Evolutionary conservation across 73 alveolate species (phyloP).

Genomic region (Chromera velia): DNA sequence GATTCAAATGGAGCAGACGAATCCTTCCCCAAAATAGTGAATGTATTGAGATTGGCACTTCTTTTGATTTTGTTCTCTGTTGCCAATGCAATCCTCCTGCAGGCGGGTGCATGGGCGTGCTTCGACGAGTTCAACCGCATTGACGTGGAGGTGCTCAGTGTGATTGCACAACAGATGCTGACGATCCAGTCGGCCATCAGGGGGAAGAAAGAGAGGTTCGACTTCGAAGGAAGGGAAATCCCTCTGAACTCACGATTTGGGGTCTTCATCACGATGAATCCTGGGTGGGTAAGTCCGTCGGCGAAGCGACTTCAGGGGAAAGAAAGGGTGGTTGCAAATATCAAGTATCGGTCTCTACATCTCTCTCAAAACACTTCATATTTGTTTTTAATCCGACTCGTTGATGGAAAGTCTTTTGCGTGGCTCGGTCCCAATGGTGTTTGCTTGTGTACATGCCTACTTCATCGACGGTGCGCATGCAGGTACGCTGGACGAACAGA

Average conservation of each 20-base stretch:
- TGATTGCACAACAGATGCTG: conserved; percentile 90
- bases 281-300: conserved; percentile 57
- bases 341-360: neutral
- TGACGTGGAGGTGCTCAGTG: conserved; percentile 93
- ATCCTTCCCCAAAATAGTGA: too few relatives aligned
- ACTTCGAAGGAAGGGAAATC: conserved; percentile 82
- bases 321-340: conserved; percentile 46
- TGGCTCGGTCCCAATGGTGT: too few relatives aligned
- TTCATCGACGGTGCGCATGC: too few relatives aligned
- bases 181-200: conserved; percentile 82
- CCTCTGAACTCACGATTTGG: conserved; percentile 83
- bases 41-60: too few relatives aligned
- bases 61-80: too few relatives aligned
- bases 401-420: too few relatives aligned
- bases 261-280: conserved; percentile 97
- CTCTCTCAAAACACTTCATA: neutral
- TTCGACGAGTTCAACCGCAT: conserved; percentile 97
- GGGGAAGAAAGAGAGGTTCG: conserved; percentile 42
- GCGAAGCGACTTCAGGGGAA: neutral
- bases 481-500: conserved; percentile 94
- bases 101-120: conserved; percentile 99
- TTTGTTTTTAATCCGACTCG: neutral
- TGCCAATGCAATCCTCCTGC: too few relatives aligned
- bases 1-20: too few relatives aligned
- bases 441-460: too few relatives aligned